Percentiles rank a stretch among this genome's conserved stretches.
These are phyloP conservation scores for Diplodia sapinea DNA, from an alignment of 2,329 filamentous ascomycete species.

Conservation along the genomic window DNA sequence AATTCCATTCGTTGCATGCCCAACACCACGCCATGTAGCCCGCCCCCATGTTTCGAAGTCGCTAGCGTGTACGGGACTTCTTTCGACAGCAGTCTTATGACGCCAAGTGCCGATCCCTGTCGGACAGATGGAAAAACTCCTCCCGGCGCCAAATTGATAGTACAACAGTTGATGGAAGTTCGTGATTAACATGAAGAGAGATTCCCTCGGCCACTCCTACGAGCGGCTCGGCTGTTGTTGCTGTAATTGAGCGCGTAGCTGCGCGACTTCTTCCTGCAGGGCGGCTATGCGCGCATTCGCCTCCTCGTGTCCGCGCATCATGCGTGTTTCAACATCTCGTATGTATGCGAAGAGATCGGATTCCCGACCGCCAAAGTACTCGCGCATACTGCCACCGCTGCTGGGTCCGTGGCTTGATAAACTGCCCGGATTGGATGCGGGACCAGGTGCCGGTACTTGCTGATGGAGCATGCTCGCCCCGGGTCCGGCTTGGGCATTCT, in stretches of 20 bases:
- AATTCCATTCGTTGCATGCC: not conserved
- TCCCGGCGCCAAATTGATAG: constrained; percentile 32
- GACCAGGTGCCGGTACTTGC: constrained; percentile 43
- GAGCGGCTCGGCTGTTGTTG: constrained; percentile 30
- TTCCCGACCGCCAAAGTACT: constrained; percentile 63
- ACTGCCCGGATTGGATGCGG: constrained; percentile 57
- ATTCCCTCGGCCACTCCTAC: constrained; percentile 15
- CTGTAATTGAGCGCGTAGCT: constrained; percentile 28
- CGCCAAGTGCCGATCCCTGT: constrained; percentile 29
- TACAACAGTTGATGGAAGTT: constrained; percentile 32
- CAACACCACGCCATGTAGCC: constrained; percentile 26
- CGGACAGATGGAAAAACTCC: constrained; percentile 31
- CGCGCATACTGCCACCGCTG: constrained; percentile 67
- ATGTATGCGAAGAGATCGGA: constrained; percentile 73
- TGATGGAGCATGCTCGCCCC: constrained; percentile 50
- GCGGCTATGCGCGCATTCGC: constrained; percentile 53
- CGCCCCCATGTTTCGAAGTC: constrained; percentile 33
- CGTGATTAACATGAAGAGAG: constrained; percentile 30
- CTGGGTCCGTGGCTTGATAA: constrained; percentile 58
- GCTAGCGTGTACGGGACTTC: constrained; percentile 42
- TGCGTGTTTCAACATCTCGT: constrained; percentile 67
- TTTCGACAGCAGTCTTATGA: constrained; percentile 30
- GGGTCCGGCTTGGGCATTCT: constrained; percentile 38
- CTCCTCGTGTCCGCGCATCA: constrained; percentile 55
- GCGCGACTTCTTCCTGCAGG: constrained; percentile 53